Conservation (phyloP, 495 filamentous ascomycete species). For the Tuber aestivum region DNA sequence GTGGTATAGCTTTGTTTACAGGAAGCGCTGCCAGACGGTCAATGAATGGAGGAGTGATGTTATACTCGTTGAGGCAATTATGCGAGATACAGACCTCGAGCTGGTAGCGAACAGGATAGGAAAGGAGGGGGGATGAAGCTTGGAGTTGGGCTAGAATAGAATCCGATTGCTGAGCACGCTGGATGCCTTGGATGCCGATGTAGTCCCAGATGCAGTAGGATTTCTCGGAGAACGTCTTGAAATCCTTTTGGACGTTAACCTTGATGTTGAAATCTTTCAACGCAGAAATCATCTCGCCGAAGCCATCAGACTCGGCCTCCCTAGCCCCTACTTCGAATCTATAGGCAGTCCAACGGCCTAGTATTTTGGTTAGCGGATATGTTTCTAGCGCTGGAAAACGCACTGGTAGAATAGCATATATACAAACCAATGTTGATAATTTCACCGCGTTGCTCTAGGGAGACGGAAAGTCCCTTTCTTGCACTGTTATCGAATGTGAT, state of each 20-base stretch:
- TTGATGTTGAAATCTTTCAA: slow-evolving; percentile 70
- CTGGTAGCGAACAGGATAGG: slow-evolving; percentile 77
- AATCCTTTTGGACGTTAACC: slow-evolving; percentile 9
- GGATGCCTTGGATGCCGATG: slow-evolving; percentile 50
- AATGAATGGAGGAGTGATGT: slow-evolving; percentile 61
- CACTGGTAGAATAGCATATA: slow-evolving; percentile 1
- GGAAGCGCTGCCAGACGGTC: slow-evolving; percentile 52
- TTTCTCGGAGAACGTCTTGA: slow-evolving; percentile 34
- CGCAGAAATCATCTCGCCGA: slow-evolving; percentile 49
- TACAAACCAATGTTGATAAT: slow-evolving; percentile 69
- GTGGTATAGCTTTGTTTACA: slow-evolving; percentile 47
- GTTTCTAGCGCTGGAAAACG: slow-evolving; percentile 23
- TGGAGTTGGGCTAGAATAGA: slow-evolving; percentile 39
- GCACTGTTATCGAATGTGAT: slow-evolving; percentile 52
- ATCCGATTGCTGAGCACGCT: slow-evolving; percentile 17
- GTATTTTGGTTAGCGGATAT: slow-evolving; percentile 35
- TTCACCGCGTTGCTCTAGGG: slow-evolving; percentile 52
- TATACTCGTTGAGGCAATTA: slow-evolving; percentile 70
- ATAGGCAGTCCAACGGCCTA: slow-evolving; percentile 63
- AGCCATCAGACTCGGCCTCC: slow-evolving; percentile 36
- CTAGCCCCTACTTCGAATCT: slow-evolving; percentile 49
- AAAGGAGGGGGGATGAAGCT: slow-evolving; percentile 48
- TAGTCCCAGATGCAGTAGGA: slow-evolving; percentile 52
- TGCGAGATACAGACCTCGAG: slow-evolving; percentile 86
- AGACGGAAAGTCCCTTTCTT: slow-evolving; percentile 48